Percentiles rank a stretch among this genome's conserved stretches.
Evolutionary conservation across 2,329 filamentous ascomycete species (phyloP).

Genomic region (Exophiala aquamarina): DNA sequence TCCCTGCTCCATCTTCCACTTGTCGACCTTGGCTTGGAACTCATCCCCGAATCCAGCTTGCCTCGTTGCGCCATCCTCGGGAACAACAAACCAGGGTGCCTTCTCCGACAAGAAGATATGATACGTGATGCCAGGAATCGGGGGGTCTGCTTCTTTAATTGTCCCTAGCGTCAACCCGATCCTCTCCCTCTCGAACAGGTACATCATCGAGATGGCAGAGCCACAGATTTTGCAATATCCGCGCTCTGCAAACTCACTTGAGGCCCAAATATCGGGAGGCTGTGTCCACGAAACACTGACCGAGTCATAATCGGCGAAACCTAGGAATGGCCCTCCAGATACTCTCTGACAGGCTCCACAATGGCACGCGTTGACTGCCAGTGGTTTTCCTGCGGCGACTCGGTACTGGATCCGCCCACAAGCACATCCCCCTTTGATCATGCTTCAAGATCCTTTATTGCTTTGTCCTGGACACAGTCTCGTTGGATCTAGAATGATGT

Average conservation of each 20-base stretch:
- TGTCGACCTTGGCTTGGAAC: conserved; percentile 29
- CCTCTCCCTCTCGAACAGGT: conserved; percentile 34
- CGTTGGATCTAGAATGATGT: too few species aligned
- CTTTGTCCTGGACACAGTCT: too few species aligned
- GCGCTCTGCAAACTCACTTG: conserved; percentile 42
- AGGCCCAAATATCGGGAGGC: conserved; percentile 32
- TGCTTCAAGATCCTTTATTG: too few species aligned
- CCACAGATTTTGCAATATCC: conserved; percentile 49
- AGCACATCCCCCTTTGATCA: conserved; percentile 26
- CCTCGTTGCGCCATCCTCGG: conserved; percentile 36
- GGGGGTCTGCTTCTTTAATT: conserved; percentile 39
- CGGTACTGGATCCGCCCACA: conserved; percentile 24
- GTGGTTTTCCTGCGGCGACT: conserved; percentile 29
- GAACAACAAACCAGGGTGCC: conserved; percentile 39
- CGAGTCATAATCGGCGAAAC: conserved; percentile 41
- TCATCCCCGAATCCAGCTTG: conserved; percentile 28
- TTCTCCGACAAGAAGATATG: conserved; percentile 50
- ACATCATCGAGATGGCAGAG: conserved; percentile 46
- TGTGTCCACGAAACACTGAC: conserved; percentile 35
- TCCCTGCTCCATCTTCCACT: conserved; percentile 27
- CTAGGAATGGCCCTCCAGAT: conserved; percentile 47
- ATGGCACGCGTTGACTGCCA: conserved; percentile 43
- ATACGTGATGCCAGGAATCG: conserved; percentile 28
- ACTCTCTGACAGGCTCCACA: conserved; percentile 51
- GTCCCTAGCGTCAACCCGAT: conserved; percentile 39